Evolutionary conservation across 2,329 filamentous ascomycete genomes (phyloP), one percentile per base, ranked within the genome.

Genomic region (Colletotrichum scovillei): DNA sequence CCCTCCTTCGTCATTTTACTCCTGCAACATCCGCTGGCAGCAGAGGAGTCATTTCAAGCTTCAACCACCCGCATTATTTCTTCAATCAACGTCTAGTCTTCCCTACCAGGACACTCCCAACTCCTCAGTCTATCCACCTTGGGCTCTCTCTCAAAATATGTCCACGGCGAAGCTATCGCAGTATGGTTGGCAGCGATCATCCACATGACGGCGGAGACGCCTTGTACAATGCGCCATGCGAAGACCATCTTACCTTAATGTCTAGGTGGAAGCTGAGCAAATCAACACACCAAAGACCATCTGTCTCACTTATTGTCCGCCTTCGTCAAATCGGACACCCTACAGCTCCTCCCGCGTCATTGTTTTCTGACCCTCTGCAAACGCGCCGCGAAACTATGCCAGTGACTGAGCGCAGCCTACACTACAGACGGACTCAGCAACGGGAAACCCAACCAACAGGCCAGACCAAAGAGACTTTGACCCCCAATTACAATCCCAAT

Each of bases 321-420:
- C 52, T 38, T 53, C 35, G 49, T 49, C 67, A 57, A 70, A 62
- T 42, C 60, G 49, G 35, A 52, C 30, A 19, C 9, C 14, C 38
- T 16, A 24, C 6, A 14, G 19, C 52, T 24, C 19, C 7, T 24
- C 16, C 38, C 66, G 59, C 22, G 35, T 49, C 42, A 14, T 35
- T 64, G 32, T 63, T 64, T 59, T 19, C 53, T 32, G 24, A 55
- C 55, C 26, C 14, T 24, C 70, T 56, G 49, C 67, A 70, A 70
- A 70, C 70, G 32, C 59, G 22, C 55, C 56, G 8, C 49, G 59
- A 63, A 72, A 64, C 66, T 55, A 55, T 64, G 42, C 24, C n/a
- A 8, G 28, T 49, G 59, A 73, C 65, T 53, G 53, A 60, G 66
- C 49, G 52, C 65, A 42, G 53, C 46, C 11, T 26, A 12, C 9